A percentile compares a stretch with the other conserved stretches of the same genome.
phyloP scores from a whole-genome alignment of 148 eudicot species.

The Polygonum aviculare region DNA sequence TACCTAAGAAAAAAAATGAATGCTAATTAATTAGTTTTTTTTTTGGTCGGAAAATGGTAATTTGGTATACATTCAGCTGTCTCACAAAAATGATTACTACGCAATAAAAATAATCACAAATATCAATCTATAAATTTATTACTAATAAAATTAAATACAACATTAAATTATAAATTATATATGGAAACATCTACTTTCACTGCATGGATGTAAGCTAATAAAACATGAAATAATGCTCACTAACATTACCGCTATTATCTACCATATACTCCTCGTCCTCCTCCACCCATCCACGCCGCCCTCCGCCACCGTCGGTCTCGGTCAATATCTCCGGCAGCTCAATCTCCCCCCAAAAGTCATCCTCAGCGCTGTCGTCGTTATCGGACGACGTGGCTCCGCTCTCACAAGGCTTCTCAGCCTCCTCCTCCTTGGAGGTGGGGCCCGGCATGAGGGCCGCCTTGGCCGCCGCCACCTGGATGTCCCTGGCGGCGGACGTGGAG shows the following conservation, averaged over 20 bases:
- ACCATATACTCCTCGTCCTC: neutral
- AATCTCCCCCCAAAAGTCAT: conserved; percentile 62
- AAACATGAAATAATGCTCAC: neutral
- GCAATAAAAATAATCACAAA: neutral
- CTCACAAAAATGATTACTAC: neutral
- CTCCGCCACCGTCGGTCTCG: conserved; percentile 11
- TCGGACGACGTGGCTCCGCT: neutral
- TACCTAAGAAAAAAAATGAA: too few relatives aligned
- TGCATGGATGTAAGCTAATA: neutral
- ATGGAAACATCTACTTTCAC: neutral
- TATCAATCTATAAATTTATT: neutral
- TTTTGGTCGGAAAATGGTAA: too few relatives aligned
- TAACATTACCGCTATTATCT: neutral
- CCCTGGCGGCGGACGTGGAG: conserved; percentile 28
- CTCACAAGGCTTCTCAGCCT: neutral
- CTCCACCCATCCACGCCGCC: neutral
- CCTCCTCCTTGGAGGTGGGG: neutral
- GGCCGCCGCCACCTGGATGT: conserved; percentile 52
- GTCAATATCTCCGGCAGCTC: conserved; percentile 52
- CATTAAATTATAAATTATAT: neutral
- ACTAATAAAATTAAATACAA: too few relatives aligned
- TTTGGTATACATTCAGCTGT: too few relatives aligned
- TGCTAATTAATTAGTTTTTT: too few relatives aligned
- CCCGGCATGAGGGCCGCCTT: conserved; percentile 32
- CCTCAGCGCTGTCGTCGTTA: conserved; percentile 3